Evolutionary conservation across 805 yeast genomes (phyloP).

Genomic region (Yarrowia porcina): DNA sequence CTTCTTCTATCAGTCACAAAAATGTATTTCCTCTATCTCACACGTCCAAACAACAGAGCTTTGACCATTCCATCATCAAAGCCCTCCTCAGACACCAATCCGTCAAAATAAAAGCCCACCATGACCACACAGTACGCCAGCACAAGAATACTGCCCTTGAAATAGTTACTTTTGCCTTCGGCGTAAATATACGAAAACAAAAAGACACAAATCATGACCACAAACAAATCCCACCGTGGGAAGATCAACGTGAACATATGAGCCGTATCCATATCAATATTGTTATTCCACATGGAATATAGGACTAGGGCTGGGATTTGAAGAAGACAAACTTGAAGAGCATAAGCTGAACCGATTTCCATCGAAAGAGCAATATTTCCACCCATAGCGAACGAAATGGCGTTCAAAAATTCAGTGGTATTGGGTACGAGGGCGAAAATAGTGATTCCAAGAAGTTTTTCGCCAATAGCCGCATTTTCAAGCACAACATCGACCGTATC

Average conservation of each 20-base stretch:
- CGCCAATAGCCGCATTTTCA: slow-evolving; percentile 72
- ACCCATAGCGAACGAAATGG: slow-evolving; percentile 91
- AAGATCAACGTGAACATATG: slow-evolving; percentile 71
- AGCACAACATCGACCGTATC: slow-evolving; percentile 89
- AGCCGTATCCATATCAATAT: slow-evolving; percentile 23
- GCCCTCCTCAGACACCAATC: neutral
- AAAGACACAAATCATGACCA: slow-evolving; percentile 78
- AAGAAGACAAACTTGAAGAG: slow-evolving; percentile 86
- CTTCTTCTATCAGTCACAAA: no score
- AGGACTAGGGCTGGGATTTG: slow-evolving; percentile 90
- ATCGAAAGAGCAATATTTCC: slow-evolving; percentile 95
- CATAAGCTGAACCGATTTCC: slow-evolving; percentile 98
- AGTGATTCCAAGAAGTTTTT: slow-evolving; percentile 88
- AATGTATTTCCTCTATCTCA: no score
- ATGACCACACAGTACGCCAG: slow-evolving; percentile 72
- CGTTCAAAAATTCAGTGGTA: slow-evolving; percentile 94
- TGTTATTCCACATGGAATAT: slow-evolving; percentile 53
- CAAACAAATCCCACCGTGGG: slow-evolving; percentile 94
- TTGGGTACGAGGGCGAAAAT: slow-evolving; percentile 95
- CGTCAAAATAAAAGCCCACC: slow-evolving; percentile 71
- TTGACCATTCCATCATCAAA: neutral
- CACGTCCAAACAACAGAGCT: neutral
- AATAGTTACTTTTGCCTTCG: slow-evolving; percentile 94
- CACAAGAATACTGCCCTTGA: slow-evolving; percentile 87
- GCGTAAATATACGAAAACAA: slow-evolving; percentile 91